These are phyloP conservation scores for Ascochyta viciae-villosae DNA, from an alignment of 2,329 filamentous ascomycete genomes.

Conservation along the genomic window DNA sequence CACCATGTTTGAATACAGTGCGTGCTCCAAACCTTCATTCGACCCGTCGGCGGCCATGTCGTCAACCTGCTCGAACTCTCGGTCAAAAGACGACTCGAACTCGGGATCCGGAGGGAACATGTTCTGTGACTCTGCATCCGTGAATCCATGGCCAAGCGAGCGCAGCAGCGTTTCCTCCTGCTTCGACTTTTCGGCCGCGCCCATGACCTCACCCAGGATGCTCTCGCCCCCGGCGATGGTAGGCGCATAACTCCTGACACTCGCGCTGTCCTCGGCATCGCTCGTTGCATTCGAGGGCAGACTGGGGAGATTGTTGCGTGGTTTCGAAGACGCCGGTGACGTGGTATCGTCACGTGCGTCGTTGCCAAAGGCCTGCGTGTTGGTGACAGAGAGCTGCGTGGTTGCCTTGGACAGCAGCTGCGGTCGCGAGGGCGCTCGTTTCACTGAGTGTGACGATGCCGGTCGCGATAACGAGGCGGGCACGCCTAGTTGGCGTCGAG, in stretches of 20 bases:
- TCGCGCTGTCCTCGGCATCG: slow-evolving; percentile 69
- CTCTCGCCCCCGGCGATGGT: slow-evolving; percentile 74
- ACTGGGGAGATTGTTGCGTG: slow-evolving; percentile 49
- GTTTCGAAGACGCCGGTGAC: slow-evolving; percentile 44
- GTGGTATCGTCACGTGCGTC: slow-evolving; percentile 36
- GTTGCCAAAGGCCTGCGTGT: slow-evolving; percentile 76
- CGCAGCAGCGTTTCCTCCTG: slow-evolving; percentile 73
- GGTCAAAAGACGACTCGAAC: slow-evolving; percentile 70
- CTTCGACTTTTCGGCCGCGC: slow-evolving; percentile 64
- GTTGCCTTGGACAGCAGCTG: slow-evolving; percentile 71
- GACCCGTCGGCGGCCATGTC: slow-evolving; percentile 61
- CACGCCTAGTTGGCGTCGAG: slow-evolving; percentile 53
- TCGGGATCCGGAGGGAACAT: slow-evolving; percentile 54
- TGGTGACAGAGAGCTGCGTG: slow-evolving; percentile 82
- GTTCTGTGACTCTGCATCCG: slow-evolving; percentile 62
- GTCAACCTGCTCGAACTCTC: slow-evolving; percentile 80
- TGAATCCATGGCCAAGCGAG: slow-evolving; percentile 66
- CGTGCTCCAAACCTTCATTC: slow-evolving; percentile 64
- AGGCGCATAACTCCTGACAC: slow-evolving; percentile 70
- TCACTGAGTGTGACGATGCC: slow-evolving; percentile 51
- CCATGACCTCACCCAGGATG: slow-evolving; percentile 75
- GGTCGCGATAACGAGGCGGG: slow-evolving; percentile 42
- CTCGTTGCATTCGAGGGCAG: slow-evolving; percentile 56
- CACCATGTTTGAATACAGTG: slow-evolving; percentile 22
- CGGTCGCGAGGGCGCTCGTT: slow-evolving; percentile 47